Conservation (phyloP, 805 yeast genomes). For the Myxozyma monticola region DNA sequence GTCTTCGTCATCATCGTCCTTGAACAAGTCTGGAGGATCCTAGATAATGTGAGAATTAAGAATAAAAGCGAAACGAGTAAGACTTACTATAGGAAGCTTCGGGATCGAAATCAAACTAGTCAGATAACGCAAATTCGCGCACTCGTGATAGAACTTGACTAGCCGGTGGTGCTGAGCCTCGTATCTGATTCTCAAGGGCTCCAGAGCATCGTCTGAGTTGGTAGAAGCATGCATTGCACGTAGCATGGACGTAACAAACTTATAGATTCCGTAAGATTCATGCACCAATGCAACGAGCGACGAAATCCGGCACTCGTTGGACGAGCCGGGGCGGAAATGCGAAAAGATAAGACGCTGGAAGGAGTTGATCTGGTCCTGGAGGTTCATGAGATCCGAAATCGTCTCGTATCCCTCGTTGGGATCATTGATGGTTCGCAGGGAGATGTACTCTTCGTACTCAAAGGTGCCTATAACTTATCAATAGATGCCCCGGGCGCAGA, state of each 20-base stretch:
- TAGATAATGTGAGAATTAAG: constrained; percentile 8
- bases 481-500: neutral
- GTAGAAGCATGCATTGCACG: constrained; percentile 79
- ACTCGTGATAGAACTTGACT: constrained; percentile 84
- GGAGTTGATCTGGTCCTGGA: constrained; percentile 81
- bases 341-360: constrained; percentile 76
- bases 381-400: constrained; percentile 75
- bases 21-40: constrained; percentile 59
- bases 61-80: neutral
- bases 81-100: constrained; percentile 47
- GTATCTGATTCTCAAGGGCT: constrained; percentile 71
- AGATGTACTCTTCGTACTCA: constrained; percentile 92
- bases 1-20: constrained; percentile 41
- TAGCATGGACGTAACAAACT: constrained; percentile 84
- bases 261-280: constrained; percentile 90
- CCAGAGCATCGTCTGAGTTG: constrained; percentile 71
- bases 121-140: constrained; percentile 78
- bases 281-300: constrained; percentile 87
- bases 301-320: constrained; percentile 73
- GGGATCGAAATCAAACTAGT: constrained; percentile 82
- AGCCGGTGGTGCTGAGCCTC: constrained; percentile 67
- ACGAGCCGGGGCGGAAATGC: constrained; percentile 58
- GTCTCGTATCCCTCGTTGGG: constrained; percentile 91
- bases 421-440: constrained; percentile 81
- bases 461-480: constrained; percentile 49